Base-by-base conservation (phyloP, 441 rosid species). In the Mallotus repandus region DNA sequence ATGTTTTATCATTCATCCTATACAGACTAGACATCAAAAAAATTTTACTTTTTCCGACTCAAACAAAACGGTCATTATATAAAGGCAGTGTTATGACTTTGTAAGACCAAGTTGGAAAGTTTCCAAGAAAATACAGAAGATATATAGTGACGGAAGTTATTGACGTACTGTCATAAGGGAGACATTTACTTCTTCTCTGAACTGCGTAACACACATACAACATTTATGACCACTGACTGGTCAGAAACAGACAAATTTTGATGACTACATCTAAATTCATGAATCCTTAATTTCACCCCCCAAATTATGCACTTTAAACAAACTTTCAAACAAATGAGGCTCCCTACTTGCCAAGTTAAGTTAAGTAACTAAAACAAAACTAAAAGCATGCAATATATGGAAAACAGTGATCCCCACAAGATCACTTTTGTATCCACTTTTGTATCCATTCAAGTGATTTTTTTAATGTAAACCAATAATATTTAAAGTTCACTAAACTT, bases 201-300 rank as follows among this genome's bases (percentile, higher is more conserved):
- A 67, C 18, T 5, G 9, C 0, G 7, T 19, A 45, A 35, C 50
- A 8, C 50, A 8, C 22, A 70, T 58, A 43, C 55, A 70, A 57
- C 15, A 57, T 70, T 70, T 21, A 15, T 46, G 65, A 69, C 35
- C 55, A 21, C 22, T 8, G 8, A 56, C 43, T 69, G 16, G 54
- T 57, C 73, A 57, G 22, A 21, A 43, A 7, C 65, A 58, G 52
- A 70, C 73, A 57, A 70, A 70, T 56, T 45, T 45, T 13, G 64
- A 57, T 45, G 54, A 45, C 35, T 16, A 6, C 61, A 57, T 57
- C 22, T 18, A 43, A 38, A 6, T 38, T 38, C 41, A 38, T 38
- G 41, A 38, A 38, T 38, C 32, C 32, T 29, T 29, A 29, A 6
- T 38, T 38, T 38, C 41, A 38, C 41, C 41, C 41, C 41, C 41